Evolutionary conservation across 2,329 filamentous ascomycete genomes (phyloP).

Genomic region (Magnaporthales sp.): DNA sequence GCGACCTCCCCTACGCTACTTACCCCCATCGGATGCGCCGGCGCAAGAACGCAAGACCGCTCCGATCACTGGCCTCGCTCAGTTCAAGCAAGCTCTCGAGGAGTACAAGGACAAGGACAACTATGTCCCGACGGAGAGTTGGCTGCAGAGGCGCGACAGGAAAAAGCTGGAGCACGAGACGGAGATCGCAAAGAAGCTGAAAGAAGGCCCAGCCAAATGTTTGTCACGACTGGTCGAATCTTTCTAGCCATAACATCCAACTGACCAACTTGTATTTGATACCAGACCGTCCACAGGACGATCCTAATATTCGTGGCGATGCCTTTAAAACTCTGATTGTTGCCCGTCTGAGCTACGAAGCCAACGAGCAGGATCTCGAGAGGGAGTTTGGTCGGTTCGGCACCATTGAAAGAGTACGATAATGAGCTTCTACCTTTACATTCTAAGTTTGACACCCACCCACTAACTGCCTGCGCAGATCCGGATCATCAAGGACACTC

Average conservation of each 20-base stretch:
- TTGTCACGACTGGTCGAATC: constrained; percentile 12
- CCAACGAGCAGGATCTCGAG: constrained; percentile 82
- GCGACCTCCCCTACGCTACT: constrained; percentile 83
- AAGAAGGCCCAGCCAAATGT: constrained; percentile 60
- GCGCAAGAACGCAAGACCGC: constrained; percentile 75
- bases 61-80: constrained; percentile 62
- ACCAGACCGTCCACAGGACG: constrained; percentile 70
- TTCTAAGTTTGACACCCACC: not conserved
- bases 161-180: constrained; percentile 73
- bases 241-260: not conserved
- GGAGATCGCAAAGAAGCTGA: constrained; percentile 52
- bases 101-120: constrained; percentile 71
- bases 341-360: constrained; percentile 80
- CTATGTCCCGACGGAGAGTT: constrained; percentile 82
- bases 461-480: constrained; percentile 45
- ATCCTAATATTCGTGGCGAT: constrained; percentile 84
- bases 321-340: constrained; percentile 94
- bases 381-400: constrained; percentile 90
- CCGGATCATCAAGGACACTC: constrained; percentile 73
- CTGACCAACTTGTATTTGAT: not conserved
- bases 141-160: constrained; percentile 80
- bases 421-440: not conserved
- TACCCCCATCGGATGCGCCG: constrained; percentile 73
- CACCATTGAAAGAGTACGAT: constrained; percentile 77
- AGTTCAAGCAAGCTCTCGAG: constrained; percentile 64